A percentile compares a stretch with the other conserved stretches of the same genome.
phyloP scores from a whole-genome alignment of 2,329 filamentous ascomycete species.

The Nakataea oryzae region DNA sequence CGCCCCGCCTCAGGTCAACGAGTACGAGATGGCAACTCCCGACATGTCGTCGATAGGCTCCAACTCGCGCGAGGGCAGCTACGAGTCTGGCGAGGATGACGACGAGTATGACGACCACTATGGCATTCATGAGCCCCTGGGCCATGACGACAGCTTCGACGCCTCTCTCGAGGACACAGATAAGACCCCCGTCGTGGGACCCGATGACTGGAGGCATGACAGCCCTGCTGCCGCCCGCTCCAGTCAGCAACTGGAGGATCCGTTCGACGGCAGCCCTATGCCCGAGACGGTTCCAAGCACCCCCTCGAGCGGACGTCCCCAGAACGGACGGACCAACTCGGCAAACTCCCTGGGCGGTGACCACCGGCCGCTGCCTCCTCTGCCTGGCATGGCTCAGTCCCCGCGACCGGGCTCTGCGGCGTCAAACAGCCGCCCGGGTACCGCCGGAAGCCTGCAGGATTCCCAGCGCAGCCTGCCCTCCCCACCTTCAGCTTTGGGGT shows the following conservation, averaged over 20 bases:
- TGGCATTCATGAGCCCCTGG: conserved; percentile 43
- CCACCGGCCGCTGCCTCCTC: conserved; percentile 73
- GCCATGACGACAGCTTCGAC: conserved; percentile 84
- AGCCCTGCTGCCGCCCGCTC: conserved; percentile 26
- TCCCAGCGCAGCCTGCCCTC: conserved; percentile 61
- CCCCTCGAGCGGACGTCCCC: conserved; percentile 37
- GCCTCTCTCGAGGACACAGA: conserved; percentile 90
- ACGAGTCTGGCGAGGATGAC: conserved; percentile 71
- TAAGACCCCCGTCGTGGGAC: conserved; percentile 95
- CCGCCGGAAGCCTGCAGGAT: conserved; percentile 60
- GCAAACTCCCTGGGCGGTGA: conserved; percentile 63
- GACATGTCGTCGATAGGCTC: conserved; percentile 88
- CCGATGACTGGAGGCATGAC: conserved; percentile 87
- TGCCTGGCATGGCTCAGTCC: conserved; percentile 51
- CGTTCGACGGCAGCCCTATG: conserved; percentile 62
- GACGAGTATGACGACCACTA: conserved; percentile 42
- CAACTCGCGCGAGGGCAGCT: conserved; percentile 86
- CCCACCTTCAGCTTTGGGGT: conserved; percentile 58
- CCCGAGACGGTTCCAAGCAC: conserved; percentile 38
- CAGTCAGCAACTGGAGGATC: conserved; percentile 39
- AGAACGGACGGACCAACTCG: conserved; percentile 59
- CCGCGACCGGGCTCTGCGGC: conserved; percentile 38
- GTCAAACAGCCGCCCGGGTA: conserved; percentile 54
- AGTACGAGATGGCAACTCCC: conserved; percentile 96
- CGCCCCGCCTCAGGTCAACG: conserved; percentile 86